Base-by-base conservation (phyloP, 495 filamentous ascomycete species). In the Penicillium silybi region DNA sequence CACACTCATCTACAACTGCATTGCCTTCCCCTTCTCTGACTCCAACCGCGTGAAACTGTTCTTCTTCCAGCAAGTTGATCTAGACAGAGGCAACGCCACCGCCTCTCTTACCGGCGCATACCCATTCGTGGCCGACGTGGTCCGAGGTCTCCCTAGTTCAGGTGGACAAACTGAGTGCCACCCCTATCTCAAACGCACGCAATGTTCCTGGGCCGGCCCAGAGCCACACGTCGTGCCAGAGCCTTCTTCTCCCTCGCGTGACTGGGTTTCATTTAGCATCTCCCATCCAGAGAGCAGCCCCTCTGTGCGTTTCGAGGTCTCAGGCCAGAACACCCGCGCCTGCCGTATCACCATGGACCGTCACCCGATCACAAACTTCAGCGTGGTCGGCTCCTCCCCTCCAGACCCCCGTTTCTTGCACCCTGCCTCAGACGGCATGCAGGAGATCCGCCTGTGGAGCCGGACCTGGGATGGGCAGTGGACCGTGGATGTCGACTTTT, bases 1-100 rank as follows among this genome's bases (percentile, higher is more conserved):
- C 23, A 96, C 91, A 11, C 66, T 92, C 26, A 81, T 92, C 59
- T 97, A 95, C 75, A 96, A 93, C 64, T 81, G 96, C 10, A 69
- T 76, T 19, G 92, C 88, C 6, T 96, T 96, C 68, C 93, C 93
- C 1, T 97, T 97, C 72, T 90, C 89, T 1, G 73, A 77, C 25
- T 73, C 82, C 37, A 87, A 80, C 57, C 80, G 91, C 41, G 79
- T 96, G 57, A 97, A 97, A 62, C 69, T 91, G 38, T 95, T 85
- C 69, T 97, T 97, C 71, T 66, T 86, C 7, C 92, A 98, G 61
- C 80, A 80, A 6, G 75, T 96, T 43, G 82, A 96, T 57, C 80
- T 95, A 18, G 87, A 90, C 57, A 84, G 74, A 6, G 86, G 86
- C 11, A 67, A 74, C 6, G 90, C 87, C 50, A 73, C 67, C 23